Evolutionary conservation across 2,329 filamentous ascomycete species (phyloP), one percentile per base, ranked within the genome.

Genomic region (Aureobasidium sp.): DNA sequence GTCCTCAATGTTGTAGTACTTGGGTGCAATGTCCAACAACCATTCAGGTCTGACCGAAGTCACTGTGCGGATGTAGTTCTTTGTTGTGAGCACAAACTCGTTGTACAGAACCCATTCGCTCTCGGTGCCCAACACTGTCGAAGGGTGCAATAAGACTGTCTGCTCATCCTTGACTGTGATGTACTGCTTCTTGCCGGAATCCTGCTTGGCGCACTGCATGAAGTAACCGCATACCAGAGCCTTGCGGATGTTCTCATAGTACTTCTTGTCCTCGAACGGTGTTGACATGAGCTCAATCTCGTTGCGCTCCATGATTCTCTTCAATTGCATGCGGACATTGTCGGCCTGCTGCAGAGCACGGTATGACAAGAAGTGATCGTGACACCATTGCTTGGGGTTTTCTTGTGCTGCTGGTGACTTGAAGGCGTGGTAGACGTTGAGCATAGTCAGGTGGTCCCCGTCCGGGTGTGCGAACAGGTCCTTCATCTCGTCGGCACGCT

Each of bases 391-490:
- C 78, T 92, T 94, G 17, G 84, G 81, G 71, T 95, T 89, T 0
- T 81, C 81, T 79, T 88, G 83, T 67, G 88, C 81, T 68, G 83
- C 80, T 71, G 86, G 75, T 46, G 86, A 81, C 78, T 96, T 97
- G 85, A 96, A 99, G 26, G 94, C 94, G 74, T 99, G 95, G 76
- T 97, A 99, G 50, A 93, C 93, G 73, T 99, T 99, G 65, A 99
- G 84, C 74, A 99, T 87, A 17, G 94, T 97, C 48, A 99, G 82
- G 71, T 99, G 94, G 71, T 99, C 94, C 61, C 94, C 94, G 67
- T 97, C 93, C 0, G 87, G 85, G 73, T 99, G 94, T 32, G 90
- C 87, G 71, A 99, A 99, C 44, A 93, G 84, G 43, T 87, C 83
- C 81, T 99, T 99, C 92, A 97, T 97, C 75, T 97, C 92, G 73